A percentile compares a stretch with the other conserved stretches of the same genome.
phyloP scores from a whole-genome alignment of 2,329 filamentous ascomycete genomes.

The Lasiodiplodia gonubiensis region DNA sequence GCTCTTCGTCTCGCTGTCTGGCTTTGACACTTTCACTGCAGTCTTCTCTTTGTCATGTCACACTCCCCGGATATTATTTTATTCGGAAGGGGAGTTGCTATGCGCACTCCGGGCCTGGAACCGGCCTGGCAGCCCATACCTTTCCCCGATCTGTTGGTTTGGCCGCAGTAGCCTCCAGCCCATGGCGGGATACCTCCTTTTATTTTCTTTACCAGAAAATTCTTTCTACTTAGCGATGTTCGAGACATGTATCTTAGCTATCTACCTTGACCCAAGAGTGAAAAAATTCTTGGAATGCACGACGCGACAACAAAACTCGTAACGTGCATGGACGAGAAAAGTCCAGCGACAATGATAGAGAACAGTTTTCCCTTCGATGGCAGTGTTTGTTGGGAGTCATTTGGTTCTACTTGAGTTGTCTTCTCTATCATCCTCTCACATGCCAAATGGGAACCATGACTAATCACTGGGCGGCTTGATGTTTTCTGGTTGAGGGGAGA shows the following conservation, averaged over 20 bases:
- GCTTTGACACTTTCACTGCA: background rate
- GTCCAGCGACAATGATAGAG: conserved; percentile 14
- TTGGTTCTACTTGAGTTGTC: background rate
- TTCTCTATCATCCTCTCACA: background rate
- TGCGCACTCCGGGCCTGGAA: background rate
- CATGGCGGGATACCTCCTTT: background rate
- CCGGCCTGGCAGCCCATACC: background rate
- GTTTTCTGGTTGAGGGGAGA: background rate
- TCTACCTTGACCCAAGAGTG: background rate
- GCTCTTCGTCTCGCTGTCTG: conserved; percentile 5
- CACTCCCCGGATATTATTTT: background rate
- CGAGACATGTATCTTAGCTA: conserved; percentile 21
- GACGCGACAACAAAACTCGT: background rate
- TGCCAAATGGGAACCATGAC: background rate
- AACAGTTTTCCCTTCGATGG: background rate
- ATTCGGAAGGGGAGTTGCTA: background rate
- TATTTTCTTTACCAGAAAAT: background rate
- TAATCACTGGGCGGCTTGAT: background rate
- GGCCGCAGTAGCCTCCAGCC: background rate
- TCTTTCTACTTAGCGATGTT: conserved; percentile 6
- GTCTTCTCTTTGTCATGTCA: background rate
- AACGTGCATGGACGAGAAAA: background rate
- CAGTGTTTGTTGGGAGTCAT: too few relatives aligned
- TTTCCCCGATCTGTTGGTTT: background rate
- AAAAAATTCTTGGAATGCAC: conserved; percentile 5